phyloP scores from a whole-genome alignment of 208 protist genomes.

The Leptomonas seymouri region DNA sequence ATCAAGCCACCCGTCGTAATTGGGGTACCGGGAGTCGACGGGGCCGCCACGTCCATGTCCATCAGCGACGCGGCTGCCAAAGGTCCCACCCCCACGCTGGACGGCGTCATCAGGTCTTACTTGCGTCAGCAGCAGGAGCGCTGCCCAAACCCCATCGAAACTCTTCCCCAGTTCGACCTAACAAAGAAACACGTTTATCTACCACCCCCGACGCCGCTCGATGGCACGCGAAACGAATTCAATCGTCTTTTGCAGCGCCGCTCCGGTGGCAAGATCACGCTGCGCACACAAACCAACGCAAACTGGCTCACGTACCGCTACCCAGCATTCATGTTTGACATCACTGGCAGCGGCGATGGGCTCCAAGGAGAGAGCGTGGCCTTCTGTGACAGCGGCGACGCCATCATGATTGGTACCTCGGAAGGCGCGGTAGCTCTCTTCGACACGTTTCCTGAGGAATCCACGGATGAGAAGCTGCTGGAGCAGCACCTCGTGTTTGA shows the following conservation, averaged over 20 bases:
- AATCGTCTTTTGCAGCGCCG: conserved; percentile 61
- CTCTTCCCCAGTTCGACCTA: conserved; percentile 87
- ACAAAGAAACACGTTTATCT: conserved; percentile 82
- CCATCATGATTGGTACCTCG: conserved; percentile 80
- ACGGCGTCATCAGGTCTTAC: conserved; percentile 73
- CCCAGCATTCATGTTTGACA: conserved; percentile 84
- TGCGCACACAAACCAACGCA: conserved; percentile 58
- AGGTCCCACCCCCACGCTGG: conserved; percentile 38
- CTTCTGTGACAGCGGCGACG: conserved; percentile 82
- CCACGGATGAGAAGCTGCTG: conserved; percentile 66
- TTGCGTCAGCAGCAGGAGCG: conserved; percentile 83
- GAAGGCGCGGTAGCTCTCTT: conserved; percentile 82
- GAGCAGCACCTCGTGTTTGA: conserved; percentile 88
- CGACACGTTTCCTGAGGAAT: conserved; percentile 81
- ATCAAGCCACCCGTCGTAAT: conserved; percentile 15
- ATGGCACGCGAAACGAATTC: conserved; percentile 72
- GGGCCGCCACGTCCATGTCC: conserved; percentile 24
- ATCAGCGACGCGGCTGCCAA: conserved; percentile 31
- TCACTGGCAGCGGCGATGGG: conserved; percentile 63
- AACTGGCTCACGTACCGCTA: conserved; percentile 77
- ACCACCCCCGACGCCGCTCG: conserved; percentile 52
- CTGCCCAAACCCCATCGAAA: conserved; percentile 86
- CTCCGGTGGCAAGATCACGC: conserved; percentile 49
- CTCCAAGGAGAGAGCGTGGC: conserved; percentile 75
- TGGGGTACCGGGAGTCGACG: background rate